phyloP scores from a whole-genome alignment of 768 basidiomycete genomes.

The Suillus subluteus region DNA sequence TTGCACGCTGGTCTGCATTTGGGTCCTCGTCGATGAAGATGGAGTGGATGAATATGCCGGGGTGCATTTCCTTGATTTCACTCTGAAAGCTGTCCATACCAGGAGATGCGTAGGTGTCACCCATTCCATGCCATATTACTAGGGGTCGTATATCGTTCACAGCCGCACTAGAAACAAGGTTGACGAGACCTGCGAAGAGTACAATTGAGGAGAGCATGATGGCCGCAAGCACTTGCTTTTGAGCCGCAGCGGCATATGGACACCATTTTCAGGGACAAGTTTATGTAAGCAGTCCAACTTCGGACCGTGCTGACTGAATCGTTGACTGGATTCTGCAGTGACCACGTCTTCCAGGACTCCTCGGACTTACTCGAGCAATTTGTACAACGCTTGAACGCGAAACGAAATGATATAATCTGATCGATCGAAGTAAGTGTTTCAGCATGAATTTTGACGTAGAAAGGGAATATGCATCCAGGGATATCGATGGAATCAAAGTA shows the following conservation, averaged over 20 bases:
- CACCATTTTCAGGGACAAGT: not conserved
- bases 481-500: too few relatives aligned
- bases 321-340: too few relatives aligned
- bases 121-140: constrained; percentile 81
- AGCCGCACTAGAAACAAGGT: constrained; percentile 18
- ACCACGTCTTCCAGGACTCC: too few relatives aligned
- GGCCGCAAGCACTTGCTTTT: not conserved
- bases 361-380: too few relatives aligned
- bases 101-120: constrained; percentile 75
- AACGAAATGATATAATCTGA: too few relatives aligned
- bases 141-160: constrained; percentile 49
- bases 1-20: constrained; percentile 67
- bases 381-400: too few relatives aligned
- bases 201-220: constrained; percentile 21
- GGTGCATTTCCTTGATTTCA: constrained; percentile 63
- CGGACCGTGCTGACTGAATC: too few relatives aligned
- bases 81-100: constrained; percentile 72
- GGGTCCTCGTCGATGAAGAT: constrained; percentile 66
- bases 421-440: too few relatives aligned
- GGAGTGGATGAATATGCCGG: constrained; percentile 78
- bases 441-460: too few relatives aligned
- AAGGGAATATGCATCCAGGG: too few relatives aligned
- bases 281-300: not conserved
- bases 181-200: constrained; percentile 20
- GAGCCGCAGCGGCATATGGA: not conserved